These are phyloP conservation scores for Salvia splendens DNA, from an alignment of 257 asterid species.

Conservation along the genomic window DNA sequence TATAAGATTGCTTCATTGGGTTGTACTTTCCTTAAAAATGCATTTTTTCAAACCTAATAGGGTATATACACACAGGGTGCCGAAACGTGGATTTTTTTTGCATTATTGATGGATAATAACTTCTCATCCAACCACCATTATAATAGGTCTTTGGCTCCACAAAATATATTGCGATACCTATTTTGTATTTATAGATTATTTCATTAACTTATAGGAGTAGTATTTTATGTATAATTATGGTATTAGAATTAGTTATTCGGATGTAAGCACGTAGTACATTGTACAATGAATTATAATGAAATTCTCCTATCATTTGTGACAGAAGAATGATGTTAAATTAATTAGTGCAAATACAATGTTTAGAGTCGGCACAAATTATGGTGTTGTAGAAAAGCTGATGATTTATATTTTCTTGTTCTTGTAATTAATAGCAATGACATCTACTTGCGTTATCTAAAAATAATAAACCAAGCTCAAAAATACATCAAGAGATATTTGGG, in stretches of 20 bases:
- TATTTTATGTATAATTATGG: background rate
- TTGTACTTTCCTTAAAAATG: conserved; percentile 36
- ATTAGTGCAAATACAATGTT: too few species aligned
- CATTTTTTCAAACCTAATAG: background rate
- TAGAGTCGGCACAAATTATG: too few species aligned
- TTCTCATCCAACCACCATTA: background rate
- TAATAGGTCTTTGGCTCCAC: background rate
- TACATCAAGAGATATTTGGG: too few species aligned
- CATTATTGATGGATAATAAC: conserved; percentile 16
- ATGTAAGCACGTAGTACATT: background rate
- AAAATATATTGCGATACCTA: background rate
- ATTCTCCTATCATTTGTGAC: background rate
- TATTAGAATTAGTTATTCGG: background rate
- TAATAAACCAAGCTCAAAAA: background rate
- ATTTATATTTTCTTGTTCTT: too few species aligned
- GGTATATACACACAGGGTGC: background rate
- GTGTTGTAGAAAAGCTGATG: too few species aligned
- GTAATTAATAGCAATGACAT: too few species aligned
- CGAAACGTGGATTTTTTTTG: conserved; percentile 20
- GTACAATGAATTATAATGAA: background rate
- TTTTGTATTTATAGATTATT: background rate
- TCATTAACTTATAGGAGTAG: background rate
- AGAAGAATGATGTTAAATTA: too few species aligned
- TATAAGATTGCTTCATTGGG: background rate
- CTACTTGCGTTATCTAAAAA: background rate